phyloP scores from a whole-genome alignment of 2,329 filamentous ascomycete genomes.

The Alternaria arbusti region DNA sequence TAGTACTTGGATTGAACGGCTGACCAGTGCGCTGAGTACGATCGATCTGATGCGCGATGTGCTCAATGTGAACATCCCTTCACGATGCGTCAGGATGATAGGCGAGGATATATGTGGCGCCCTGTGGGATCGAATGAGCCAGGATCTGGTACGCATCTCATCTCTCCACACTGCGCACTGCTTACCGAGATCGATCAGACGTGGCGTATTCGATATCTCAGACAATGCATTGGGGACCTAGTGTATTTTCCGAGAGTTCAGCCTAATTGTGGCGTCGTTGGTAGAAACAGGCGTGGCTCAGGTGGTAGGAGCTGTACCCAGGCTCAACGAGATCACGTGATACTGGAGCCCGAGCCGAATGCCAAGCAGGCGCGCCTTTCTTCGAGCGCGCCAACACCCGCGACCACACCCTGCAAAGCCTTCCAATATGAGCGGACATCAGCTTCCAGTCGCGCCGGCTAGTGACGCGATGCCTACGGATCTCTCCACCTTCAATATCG shows the following conservation, averaged over 20 bases:
- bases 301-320: background rate
- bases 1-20: constrained; percentile 2
- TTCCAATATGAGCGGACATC: constrained; percentile 15
- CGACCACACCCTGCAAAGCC: background rate
- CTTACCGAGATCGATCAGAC: background rate
- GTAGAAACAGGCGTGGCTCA: background rate
- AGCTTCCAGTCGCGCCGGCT: background rate
- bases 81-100: background rate
- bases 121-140: background rate
- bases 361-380: background rate
- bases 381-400: background rate
- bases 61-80: background rate
- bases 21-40: constrained; percentile 8
- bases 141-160: background rate
- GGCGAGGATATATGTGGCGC: constrained; percentile 6
- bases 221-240: background rate
- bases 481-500: constrained; percentile 28
- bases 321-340: background rate
- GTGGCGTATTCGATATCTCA: background rate
- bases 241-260: background rate
- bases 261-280: background rate
- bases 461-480: constrained; percentile 20
- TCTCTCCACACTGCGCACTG: background rate
- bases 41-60: background rate
- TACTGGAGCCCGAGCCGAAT: background rate